phyloP scores from a whole-genome alignment of 305 asterid genomes.

The Plantago coronopus region DNA sequence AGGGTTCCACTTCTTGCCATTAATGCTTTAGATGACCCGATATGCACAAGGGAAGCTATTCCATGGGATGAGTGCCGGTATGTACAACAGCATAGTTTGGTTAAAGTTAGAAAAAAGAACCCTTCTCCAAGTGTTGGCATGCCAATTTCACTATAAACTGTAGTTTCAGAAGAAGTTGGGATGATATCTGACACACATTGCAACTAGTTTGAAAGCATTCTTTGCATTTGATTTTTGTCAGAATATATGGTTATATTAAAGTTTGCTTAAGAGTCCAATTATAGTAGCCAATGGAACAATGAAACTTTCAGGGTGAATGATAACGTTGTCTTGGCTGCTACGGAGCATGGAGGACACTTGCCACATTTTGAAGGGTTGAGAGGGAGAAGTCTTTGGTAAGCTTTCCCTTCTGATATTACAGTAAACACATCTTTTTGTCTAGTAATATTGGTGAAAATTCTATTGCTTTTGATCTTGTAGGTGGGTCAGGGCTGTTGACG shows the following conservation, averaged over 20 bases:
- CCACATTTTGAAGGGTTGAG: conserved; percentile 85
- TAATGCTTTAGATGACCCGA: conserved; percentile 84
- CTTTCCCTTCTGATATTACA: neutral
- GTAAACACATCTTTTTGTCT: no score
- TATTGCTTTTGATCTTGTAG: conserved; percentile 31
- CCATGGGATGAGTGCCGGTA: conserved; percentile 98
- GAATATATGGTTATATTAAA: no score
- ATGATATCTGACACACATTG: no score
- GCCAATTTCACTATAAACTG: neutral
- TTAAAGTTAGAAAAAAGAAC: neutral
- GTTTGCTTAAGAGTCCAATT: neutral
- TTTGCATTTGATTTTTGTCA: no score
- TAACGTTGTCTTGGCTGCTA: conserved; percentile 78
- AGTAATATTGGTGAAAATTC: neutral
- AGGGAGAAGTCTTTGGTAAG: conserved; percentile 70
- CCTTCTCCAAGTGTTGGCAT: neutral
- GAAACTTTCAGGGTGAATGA: conserved; percentile 55
- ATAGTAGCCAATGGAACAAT: conserved; percentile 12
- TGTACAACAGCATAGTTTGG: neutral
- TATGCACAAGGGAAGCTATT: conserved; percentile 89
- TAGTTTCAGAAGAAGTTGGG: neutral
- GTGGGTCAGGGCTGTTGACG: conserved; percentile 98
- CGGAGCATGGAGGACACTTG: conserved; percentile 90
- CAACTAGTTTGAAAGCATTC: no score
- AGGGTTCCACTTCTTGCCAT: conserved; percentile 85